Base-by-base conservation (phyloP, 1,284 basidiomycete genomes). In the Ustilago sp. region DNA sequence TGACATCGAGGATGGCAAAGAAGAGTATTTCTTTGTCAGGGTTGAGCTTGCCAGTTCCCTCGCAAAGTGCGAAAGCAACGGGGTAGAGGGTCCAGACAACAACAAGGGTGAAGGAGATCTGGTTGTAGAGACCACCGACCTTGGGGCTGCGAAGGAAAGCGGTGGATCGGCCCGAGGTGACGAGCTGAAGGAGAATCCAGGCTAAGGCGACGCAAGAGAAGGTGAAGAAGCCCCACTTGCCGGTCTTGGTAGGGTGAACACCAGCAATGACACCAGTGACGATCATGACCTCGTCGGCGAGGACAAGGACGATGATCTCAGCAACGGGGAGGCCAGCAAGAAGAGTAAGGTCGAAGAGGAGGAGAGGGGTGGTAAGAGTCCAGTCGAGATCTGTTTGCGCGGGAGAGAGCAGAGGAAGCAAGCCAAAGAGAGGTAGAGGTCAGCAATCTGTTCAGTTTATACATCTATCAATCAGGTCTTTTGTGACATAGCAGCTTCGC, bases 141-240 rank as follows among this genome's bases (percentile, higher is more conserved):
- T 81, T 81, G 67, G 75, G 78, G 60, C 68, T 65, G 52, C 78
- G 78, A 8, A 80, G 60, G 70, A 79, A 81, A 39, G 78, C 79
- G 67, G 65, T 74, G 48, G 62, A 68, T 32, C 80, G 71, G 34
- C 72, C 80, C 19, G 78, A 80, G 55, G 72, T 73, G 64, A 81
- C 53, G 38, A 81, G 73, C 53, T 69, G 63, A 47, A 71, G 54
- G 47, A 81, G 57, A 23, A 81, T 59, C 69, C 63, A 80, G 52
- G 69, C 66, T 39, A 80, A 71, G 13, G 80, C 78, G 55, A 68
- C 34, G 59, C 68, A 72, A 47, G 75, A 79, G 65, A 81, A 64
- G 65, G 75, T 67, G 64, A 74, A 81, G 67, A 81, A 78, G 38
- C 78, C 79, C 80, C 80, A 81, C 47, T 79, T 73, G 76, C 71